Evolutionary conservation across 2,329 filamentous ascomycete genomes (phyloP).

Genomic region (Cladosporium halotolerans): DNA sequence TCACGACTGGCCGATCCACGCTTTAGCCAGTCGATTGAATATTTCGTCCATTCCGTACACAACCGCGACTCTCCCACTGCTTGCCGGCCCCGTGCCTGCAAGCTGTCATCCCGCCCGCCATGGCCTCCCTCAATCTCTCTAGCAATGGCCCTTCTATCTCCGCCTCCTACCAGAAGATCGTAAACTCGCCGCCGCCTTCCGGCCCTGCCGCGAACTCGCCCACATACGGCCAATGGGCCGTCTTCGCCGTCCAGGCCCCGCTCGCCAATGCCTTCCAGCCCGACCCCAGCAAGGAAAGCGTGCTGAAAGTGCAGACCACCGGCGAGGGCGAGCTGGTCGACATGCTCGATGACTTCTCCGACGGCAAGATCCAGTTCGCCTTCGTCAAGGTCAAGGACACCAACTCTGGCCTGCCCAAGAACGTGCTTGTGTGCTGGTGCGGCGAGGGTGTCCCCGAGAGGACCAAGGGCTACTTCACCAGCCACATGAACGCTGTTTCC

Average conservation of each 20-base stretch:
- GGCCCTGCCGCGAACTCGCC: slow-evolving; percentile 59
- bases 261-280: slow-evolving; percentile 86
- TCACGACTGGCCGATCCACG: not conserved
- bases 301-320: slow-evolving; percentile 87
- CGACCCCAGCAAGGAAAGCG: slow-evolving; percentile 82
- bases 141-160: slow-evolving; percentile 49
- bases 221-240: slow-evolving; percentile 85
- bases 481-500: slow-evolving; percentile 80
- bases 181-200: slow-evolving; percentile 54
- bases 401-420: slow-evolving; percentile 83
- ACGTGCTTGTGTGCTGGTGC: slow-evolving; percentile 91
- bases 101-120: slow-evolving; percentile 33
- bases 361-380: slow-evolving; percentile 93
- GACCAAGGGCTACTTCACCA: slow-evolving; percentile 97
- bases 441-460: slow-evolving; percentile 96
- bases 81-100: not conserved
- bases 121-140: slow-evolving; percentile 60
- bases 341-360: slow-evolving; percentile 90
- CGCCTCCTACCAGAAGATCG: slow-evolving; percentile 57
- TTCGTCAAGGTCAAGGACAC: slow-evolving; percentile 95
- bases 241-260: slow-evolving; percentile 89
- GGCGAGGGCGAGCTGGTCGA: slow-evolving; percentile 90
- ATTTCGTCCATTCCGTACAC: not conserved
- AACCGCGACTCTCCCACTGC: not conserved
- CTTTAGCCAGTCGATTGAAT: not conserved